Conservation (phyloP, 2,329 filamentous ascomycete genomes). For the Exophiala lecanii-corni region DNA sequence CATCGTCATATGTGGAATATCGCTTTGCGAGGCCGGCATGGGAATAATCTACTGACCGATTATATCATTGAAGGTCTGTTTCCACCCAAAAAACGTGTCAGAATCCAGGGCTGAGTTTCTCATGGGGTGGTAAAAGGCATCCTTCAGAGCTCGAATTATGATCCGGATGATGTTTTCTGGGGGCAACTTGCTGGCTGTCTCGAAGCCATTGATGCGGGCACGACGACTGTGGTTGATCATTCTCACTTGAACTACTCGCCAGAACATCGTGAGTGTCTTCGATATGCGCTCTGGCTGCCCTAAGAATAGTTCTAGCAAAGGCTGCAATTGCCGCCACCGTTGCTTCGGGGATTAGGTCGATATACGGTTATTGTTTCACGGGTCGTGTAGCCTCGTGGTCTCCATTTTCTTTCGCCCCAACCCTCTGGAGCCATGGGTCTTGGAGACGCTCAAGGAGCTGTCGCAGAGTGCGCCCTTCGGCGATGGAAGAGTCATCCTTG, state of each 20-base stretch:
- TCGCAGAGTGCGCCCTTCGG: conserved; percentile 24
- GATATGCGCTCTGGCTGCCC: background rate
- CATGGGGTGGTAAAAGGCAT: too few species aligned
- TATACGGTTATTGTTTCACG: conserved; percentile 29
- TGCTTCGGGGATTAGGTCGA: conserved; percentile 28
- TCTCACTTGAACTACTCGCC: conserved; percentile 27
- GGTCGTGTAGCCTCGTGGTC: conserved; percentile 25
- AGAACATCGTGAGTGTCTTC: conserved; percentile 23
- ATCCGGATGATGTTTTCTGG: conserved; percentile 41
- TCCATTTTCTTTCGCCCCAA: conserved; percentile 7
- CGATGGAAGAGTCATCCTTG: conserved; percentile 29
- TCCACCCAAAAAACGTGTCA: background rate
- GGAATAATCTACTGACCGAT: conserved; percentile 5
- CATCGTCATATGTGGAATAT: conserved; percentile 35
- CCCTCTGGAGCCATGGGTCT: conserved; percentile 22
- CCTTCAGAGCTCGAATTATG: conserved; percentile 32
- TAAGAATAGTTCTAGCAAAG: conserved; percentile 6
- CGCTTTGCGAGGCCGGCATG: conserved; percentile 8
- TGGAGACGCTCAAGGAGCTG: conserved; percentile 24
- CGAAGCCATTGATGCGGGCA: conserved; percentile 14
- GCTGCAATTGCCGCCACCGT: conserved; percentile 27
- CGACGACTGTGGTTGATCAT: conserved; percentile 31
- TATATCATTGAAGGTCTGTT: conserved; percentile 8
- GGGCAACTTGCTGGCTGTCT: conserved; percentile 25
- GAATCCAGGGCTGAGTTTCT: too few species aligned